Conservation (phyloP, 2,329 filamentous ascomycete genomes). For the Trichoderma guizhouense region DNA sequence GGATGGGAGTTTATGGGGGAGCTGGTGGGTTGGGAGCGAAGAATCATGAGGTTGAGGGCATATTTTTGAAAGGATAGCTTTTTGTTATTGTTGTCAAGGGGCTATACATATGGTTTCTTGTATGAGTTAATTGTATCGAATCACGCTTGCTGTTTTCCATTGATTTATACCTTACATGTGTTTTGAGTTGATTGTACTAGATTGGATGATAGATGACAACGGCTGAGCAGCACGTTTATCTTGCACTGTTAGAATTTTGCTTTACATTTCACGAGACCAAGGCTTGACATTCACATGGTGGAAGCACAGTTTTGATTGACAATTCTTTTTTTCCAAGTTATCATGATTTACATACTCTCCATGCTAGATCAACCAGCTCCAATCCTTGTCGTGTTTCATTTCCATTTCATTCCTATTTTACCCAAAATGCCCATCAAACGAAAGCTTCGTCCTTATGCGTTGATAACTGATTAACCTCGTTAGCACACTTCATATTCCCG, state of each 20-base stretch:
- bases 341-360: constrained; percentile 7
- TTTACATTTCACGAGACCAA: background rate
- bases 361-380: background rate
- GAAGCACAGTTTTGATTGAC: background rate
- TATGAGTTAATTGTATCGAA: background rate
- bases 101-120: background rate
- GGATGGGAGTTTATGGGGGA: background rate
- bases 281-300: background rate
- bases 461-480: background rate
- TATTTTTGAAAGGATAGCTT: background rate
- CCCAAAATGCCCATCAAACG: background rate
- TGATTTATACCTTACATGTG: background rate
- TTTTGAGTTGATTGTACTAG: background rate
- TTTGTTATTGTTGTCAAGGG: background rate
- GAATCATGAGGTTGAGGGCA: background rate
- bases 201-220: background rate
- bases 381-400: background rate
- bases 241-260: too few species aligned
- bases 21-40: background rate
- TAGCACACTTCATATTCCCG: too few species aligned
- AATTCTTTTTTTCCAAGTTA: background rate
- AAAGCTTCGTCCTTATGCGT: background rate
- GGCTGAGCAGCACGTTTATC: background rate
- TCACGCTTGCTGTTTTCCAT: background rate
- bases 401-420: background rate